Evolutionary conservation across 2,329 filamentous ascomycete species (phyloP).

Genomic region (Magnaporthales sp.): DNA sequence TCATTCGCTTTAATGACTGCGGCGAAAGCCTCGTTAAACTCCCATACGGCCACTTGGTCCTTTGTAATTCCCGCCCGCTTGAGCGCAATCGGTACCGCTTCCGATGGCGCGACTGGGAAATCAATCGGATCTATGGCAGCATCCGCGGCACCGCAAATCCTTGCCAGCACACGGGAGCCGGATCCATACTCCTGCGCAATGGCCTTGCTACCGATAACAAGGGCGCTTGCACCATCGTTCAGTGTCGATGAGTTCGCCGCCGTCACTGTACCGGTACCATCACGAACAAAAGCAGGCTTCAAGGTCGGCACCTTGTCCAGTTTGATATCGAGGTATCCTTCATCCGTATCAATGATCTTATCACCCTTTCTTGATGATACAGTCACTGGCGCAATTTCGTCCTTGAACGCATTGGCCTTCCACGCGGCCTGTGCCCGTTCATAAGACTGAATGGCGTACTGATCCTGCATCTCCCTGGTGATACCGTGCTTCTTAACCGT

Average conservation of each 20-base stretch:
- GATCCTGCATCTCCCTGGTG: slow-evolving; percentile 78
- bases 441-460: slow-evolving; percentile 84
- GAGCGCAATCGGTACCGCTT: slow-evolving; percentile 84
- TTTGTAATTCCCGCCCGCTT: slow-evolving; percentile 83
- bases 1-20: slow-evolving; percentile 92
- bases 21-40: slow-evolving; percentile 98
- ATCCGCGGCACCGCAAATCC: slow-evolving; percentile 78
- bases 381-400: slow-evolving; percentile 84
- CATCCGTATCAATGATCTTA: slow-evolving; percentile 69
- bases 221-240: slow-evolving; percentile 86
- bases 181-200: slow-evolving; percentile 73
- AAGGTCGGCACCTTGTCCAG: slow-evolving; percentile 76
- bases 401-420: slow-evolving; percentile 72
- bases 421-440: slow-evolving; percentile 84
- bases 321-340: slow-evolving; percentile 82
- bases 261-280: slow-evolving; percentile 83
- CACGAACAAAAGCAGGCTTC: slow-evolving; percentile 83
- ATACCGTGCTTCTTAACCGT: slow-evolving; percentile 83
- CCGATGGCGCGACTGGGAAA: slow-evolving; percentile 86
- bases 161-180: slow-evolving; percentile 74
- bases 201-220: slow-evolving; percentile 75
- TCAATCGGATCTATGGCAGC: slow-evolving; percentile 86
- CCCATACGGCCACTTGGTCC: slow-evolving; percentile 89
- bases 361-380: slow-evolving; percentile 80
- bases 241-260: slow-evolving; percentile 91